Base-by-base conservation (phyloP, 1,139 yeast genomes). In the Hanseniaspora uvarum region DNA sequence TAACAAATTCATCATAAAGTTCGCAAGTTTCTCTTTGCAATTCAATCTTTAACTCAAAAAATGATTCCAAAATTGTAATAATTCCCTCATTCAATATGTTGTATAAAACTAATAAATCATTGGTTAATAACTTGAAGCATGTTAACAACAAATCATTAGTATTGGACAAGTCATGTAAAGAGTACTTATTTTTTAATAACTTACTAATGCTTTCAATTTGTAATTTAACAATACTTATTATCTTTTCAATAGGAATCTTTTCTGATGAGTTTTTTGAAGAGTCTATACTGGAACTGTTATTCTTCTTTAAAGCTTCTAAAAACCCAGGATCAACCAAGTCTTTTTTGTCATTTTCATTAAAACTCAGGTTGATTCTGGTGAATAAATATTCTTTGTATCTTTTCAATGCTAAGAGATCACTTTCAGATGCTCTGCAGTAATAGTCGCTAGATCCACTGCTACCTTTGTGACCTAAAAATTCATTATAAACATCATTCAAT, bases 1-100 rank as follows among this genome's bases (percentile, higher is more conserved):
- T 84, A 50, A 89, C 94, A 68, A 92, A 92, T 58, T 77, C 77
- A 61, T 84, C 86, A 71, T 92, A 92, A 49, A 92, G 81, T 31
- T 78, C 81, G 59, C 92, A 75, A 0, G 96, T 92, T 59, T 89
- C 77, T 63, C 84, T 86, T 4, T 97, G 97, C 66, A 92, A 96
- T 38, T 73, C 72, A 60, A 79, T 80, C 38, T 89, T 80, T 80
- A 92, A 84, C 69, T 92, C 98, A 70, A 92, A 92, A 68, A 86
- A 92, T 65, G 92, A 95, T 65, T 92, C 97, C 59, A 92, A 76
- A 49, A 92, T 72, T 63, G 88, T 89, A 60, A 92, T 89, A 38
- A 92, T 95, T 30, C 97, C 97, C 70, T 92, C 97, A 68, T 92
- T 92, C 60, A 92, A 72, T 55, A 84, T 83, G 68, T 92, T 96